Evolutionary conservation across 257 asterid genomes (phyloP).

Genomic region (Ballota nigra): DNA sequence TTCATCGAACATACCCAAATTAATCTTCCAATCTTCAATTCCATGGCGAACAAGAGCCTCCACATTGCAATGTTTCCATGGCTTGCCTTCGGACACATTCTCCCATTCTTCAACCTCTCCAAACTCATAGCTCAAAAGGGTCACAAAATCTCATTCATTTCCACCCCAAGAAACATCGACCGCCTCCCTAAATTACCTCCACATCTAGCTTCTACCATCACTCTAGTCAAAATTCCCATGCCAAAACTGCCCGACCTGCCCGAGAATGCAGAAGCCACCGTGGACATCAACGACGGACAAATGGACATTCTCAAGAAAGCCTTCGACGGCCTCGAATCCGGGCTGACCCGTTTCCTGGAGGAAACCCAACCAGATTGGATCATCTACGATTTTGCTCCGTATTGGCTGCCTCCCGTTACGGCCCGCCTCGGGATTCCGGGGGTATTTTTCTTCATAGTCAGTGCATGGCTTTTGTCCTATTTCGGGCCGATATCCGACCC

Average conservation of each 20-base stretch:
- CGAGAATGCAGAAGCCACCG: constrained; percentile 31
- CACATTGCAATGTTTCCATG: constrained; percentile 62
- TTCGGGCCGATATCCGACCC: neutral
- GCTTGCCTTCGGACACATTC: constrained; percentile 67
- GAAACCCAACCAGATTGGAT: constrained; percentile 11
- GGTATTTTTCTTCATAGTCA: constrained; percentile 23
- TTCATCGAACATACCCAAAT: no score
- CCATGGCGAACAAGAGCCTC: constrained; percentile 20
- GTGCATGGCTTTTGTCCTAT: constrained; percentile 14
- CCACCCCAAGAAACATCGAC: constrained; percentile 54
- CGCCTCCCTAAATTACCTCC: constrained; percentile 53
- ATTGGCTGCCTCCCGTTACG: constrained; percentile 39
- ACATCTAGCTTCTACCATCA: constrained; percentile 25
- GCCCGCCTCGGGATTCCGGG: constrained; percentile 16
- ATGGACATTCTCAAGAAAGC: constrained; percentile 29
- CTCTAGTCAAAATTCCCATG: constrained; percentile 39
- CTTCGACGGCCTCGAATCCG: constrained; percentile 25
- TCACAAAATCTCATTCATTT: constrained; percentile 47
- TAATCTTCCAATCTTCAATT: no score
- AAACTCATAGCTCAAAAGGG: constrained; percentile 49
- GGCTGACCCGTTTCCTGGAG: constrained; percentile 24
- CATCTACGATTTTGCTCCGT: constrained; percentile 23
- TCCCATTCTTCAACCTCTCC: constrained; percentile 49
- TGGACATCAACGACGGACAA: constrained; percentile 13
- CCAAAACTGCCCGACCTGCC: constrained; percentile 30